These are phyloP conservation scores for Zangia roseola DNA, from an alignment of 768 basidiomycete genomes.

Conservation along the genomic window DNA sequence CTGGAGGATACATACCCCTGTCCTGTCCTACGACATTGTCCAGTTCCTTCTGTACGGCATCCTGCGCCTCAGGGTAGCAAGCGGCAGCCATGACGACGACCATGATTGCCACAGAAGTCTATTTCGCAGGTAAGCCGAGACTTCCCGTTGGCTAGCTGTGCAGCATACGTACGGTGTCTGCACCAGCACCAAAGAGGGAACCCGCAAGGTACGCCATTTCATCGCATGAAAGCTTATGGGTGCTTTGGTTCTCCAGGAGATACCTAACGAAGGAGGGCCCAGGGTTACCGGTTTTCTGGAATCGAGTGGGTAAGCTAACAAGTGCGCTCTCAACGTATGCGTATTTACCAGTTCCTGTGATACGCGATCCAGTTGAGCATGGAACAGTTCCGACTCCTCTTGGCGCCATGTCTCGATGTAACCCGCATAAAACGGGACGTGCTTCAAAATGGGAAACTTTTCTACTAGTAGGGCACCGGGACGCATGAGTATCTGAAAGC, in stretches of 20 bases:
- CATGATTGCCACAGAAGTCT: constrained; percentile 58
- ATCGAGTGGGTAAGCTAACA: constrained; percentile 3
- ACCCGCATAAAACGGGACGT: constrained; percentile 59
- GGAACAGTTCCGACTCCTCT: constrained; percentile 57
- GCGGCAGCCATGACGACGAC: constrained; percentile 58
- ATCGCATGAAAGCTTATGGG: constrained; percentile 52
- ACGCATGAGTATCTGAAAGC: constrained; percentile 36
- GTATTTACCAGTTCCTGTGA: constrained; percentile 41
- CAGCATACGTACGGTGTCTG: constrained; percentile 47
- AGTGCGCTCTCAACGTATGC: background rate
- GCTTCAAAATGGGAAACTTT: constrained; percentile 37
- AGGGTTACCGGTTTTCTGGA: constrained; percentile 24
- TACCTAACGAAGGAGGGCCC: constrained; percentile 53
- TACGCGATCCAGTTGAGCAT: constrained; percentile 49
- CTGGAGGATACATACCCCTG: constrained; percentile 18
- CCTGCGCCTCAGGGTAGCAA: constrained; percentile 51
- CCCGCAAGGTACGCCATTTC: constrained; percentile 65
- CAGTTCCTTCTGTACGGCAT: constrained; percentile 51
- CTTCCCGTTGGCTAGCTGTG: too few relatives aligned
- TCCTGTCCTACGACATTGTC: constrained; percentile 50
- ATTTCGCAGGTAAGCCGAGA: background rate
- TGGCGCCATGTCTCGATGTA: constrained; percentile 54
- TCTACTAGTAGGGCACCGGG: constrained; percentile 39
- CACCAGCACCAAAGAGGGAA: constrained; percentile 64
- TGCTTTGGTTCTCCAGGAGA: constrained; percentile 53